Conservation (phyloP, 257 asterid species). For the Phtheirospermum japonicum region DNA sequence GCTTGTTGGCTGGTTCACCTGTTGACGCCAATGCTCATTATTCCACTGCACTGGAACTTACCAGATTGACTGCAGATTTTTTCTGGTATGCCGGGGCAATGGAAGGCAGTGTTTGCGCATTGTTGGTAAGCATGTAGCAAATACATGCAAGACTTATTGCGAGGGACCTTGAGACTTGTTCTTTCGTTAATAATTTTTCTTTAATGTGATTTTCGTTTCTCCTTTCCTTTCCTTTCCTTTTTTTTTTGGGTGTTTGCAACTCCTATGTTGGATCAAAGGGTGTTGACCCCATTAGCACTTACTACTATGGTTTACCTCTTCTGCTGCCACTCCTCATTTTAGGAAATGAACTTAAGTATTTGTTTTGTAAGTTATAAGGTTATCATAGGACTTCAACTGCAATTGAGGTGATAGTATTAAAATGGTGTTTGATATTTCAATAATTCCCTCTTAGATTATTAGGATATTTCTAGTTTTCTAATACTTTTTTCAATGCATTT, state of each 20-base stretch:
- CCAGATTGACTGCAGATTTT: conserved; percentile 91
- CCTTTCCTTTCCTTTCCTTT: background rate
- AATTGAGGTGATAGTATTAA: conserved; percentile 1
- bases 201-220: background rate
- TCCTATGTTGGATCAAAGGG: conserved; percentile 11
- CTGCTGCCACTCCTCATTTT: background rate
- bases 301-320: conserved; percentile 6
- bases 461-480: background rate
- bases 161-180: conserved; percentile 11
- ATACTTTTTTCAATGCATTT: background rate
- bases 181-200: background rate
- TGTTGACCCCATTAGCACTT: conserved; percentile 2
- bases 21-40: conserved; percentile 99
- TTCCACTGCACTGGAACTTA: conserved; percentile 85
- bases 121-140: conserved; percentile 64
- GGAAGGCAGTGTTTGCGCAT: conserved; percentile 97
- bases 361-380: conserved; percentile 5
- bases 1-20: conserved; percentile 95
- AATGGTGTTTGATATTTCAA: background rate
- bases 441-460: background rate
- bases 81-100: conserved; percentile 99
- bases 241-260: conserved; percentile 4
- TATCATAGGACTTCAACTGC: conserved; percentile 14
- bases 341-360: conserved; percentile 1
- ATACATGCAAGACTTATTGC: conserved; percentile 8